These are phyloP conservation scores for Thuidium tamariscinum DNA, from an alignment of 225 moss, liverwort and hornwort species.

Conservation along the genomic window DNA sequence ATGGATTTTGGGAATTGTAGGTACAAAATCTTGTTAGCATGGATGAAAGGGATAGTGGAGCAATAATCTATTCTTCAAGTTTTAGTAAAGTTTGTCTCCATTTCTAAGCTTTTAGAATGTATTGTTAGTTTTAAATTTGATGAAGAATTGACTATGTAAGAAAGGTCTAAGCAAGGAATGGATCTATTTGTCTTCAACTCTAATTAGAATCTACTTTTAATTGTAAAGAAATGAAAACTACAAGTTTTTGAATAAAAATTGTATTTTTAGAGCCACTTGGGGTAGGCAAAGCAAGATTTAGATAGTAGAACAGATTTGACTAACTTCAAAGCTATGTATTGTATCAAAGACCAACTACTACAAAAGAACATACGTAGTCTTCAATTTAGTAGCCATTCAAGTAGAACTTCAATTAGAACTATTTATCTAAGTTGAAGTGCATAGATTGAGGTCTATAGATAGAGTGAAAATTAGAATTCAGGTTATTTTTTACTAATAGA, in stretches of 20 bases:
- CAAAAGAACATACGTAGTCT: conserved; percentile 36
- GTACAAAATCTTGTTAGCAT: too few species aligned
- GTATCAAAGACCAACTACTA: conserved; percentile 14
- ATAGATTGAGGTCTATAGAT: neutral
- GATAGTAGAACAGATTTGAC: neutral
- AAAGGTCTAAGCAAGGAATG: neutral
- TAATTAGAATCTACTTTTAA: neutral
- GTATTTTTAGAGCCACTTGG: neutral
- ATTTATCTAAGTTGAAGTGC: neutral
- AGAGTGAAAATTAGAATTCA: neutral
- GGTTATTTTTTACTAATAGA: neutral
- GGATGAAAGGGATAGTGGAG: too few species aligned
- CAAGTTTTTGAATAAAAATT: accelerated
- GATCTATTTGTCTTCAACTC: neutral
- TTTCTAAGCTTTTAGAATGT: neutral
- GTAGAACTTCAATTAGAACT: neutral
- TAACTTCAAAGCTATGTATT: conserved; percentile 24
- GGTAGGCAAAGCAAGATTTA: conserved; percentile 40
- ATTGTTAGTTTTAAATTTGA: neutral
- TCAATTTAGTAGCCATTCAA: neutral
- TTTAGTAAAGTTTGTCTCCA: too few species aligned
- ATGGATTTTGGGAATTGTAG: too few species aligned
- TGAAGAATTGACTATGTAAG: neutral
- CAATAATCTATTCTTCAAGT: too few species aligned
- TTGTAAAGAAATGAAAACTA: neutral